These are phyloP conservation scores for Candolleomyces efflorescens DNA, from an alignment of 768 basidiomycete genomes.

Conservation along the genomic window DNA sequence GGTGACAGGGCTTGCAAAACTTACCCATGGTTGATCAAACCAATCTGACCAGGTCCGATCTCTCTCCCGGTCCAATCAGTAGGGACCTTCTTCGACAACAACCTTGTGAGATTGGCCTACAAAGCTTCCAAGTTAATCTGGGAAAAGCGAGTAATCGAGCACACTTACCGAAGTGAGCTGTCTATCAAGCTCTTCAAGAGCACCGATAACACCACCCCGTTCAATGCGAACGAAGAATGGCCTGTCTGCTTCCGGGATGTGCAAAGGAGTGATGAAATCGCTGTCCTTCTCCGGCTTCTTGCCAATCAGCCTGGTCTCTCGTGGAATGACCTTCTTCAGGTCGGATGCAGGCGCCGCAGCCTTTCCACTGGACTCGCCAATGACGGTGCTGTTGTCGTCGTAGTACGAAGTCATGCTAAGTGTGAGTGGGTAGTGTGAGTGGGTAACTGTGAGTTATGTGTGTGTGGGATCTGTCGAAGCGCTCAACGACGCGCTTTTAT, in stretches of 20 bases:
- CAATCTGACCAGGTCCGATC: conserved; percentile 66
- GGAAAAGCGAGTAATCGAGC: neutral
- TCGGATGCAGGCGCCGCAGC: neutral
- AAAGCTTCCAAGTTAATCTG: neutral
- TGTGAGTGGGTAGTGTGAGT: neutral
- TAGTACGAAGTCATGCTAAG: conserved; percentile 31
- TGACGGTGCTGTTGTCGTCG: conserved; percentile 41
- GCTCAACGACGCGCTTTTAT: neutral
- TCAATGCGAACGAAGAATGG: conserved; percentile 71
- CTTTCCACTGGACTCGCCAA: conserved; percentile 29
- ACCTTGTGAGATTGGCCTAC: conserved; percentile 52
- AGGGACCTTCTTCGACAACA: conserved; percentile 68
- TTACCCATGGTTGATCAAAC: conserved; percentile 70
- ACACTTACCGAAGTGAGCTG: conserved; percentile 48
- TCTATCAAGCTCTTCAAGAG: conserved; percentile 63
- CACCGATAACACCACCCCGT: conserved; percentile 61
- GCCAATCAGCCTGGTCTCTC: neutral
- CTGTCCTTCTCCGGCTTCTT: conserved; percentile 15
- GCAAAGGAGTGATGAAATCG: conserved; percentile 42
- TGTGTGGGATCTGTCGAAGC: no score
- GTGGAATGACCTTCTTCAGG: neutral
- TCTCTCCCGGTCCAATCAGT: conserved; percentile 69
- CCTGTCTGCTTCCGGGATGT: conserved; percentile 51
- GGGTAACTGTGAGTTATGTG: no score
- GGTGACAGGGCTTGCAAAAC: neutral